These are phyloP conservation scores for Aphanomyces astaci DNA, from an alignment of 352 stramenopile genomes.

Conservation along the genomic window DNA sequence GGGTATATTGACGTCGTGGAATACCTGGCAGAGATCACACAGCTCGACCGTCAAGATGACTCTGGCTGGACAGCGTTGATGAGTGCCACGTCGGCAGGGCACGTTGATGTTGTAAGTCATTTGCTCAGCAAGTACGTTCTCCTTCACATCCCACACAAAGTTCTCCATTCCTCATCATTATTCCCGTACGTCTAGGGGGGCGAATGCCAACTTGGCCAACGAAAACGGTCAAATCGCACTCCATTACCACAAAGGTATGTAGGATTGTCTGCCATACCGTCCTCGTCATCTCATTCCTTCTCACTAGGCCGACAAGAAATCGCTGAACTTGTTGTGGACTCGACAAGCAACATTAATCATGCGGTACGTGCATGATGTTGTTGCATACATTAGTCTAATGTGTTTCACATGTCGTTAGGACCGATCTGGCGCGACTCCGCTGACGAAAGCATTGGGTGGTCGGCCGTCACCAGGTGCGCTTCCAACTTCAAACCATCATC, in stretches of 20 bases:
- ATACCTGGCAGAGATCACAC: conserved; percentile 37
- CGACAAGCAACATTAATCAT: conserved; percentile 55
- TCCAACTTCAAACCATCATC: too few species aligned
- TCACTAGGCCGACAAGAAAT: conserved; percentile 50
- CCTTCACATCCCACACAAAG: conserved; percentile 10
- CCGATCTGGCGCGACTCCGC: conserved; percentile 46
- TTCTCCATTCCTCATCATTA: background rate
- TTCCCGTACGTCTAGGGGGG: too few species aligned
- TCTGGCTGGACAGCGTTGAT: conserved; percentile 69
- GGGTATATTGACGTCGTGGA: conserved; percentile 48
- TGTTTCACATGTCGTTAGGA: conserved; percentile 31
- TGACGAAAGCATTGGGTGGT: conserved; percentile 52
- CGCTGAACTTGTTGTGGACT: conserved; percentile 54
- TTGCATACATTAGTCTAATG: background rate
- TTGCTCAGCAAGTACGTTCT: conserved; percentile 45
- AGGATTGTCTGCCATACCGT: background rate
- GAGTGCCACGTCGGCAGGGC: conserved; percentile 56
- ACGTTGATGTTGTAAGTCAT: conserved; percentile 43
- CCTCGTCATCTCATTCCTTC: background rate
- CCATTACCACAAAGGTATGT: conserved; percentile 62
- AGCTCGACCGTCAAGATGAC: conserved; percentile 62
- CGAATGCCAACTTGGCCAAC: conserved; percentile 56
- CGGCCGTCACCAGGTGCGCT: conserved; percentile 44
- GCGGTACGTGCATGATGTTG: conserved; percentile 30
- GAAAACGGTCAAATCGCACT: conserved; percentile 63